phyloP scores from a whole-genome alignment of 2,329 filamentous ascomycete species.

The Apiospora rasikravindrae region DNA sequence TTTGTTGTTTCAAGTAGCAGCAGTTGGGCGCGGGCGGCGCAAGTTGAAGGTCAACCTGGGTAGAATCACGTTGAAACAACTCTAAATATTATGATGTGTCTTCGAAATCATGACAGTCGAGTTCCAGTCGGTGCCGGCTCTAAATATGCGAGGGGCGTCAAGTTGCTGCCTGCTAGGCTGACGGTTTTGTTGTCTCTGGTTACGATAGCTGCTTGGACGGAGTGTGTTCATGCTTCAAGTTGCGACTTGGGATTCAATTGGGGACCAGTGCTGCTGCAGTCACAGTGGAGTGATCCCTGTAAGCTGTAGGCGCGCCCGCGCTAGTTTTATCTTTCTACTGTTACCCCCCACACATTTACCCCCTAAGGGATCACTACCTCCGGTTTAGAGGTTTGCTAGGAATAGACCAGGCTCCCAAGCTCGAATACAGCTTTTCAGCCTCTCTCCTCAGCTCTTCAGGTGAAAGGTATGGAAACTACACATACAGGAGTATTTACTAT shows the following conservation, averaged over 20 bases:
- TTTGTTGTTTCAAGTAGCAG: background rate
- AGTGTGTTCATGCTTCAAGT: background rate
- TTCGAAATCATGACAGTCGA: background rate
- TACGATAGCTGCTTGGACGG: background rate
- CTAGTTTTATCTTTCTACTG: background rate
- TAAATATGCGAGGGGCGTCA: background rate
- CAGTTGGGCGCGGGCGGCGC: slow-evolving; percentile 7
- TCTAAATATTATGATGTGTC: background rate
- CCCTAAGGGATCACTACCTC: background rate
- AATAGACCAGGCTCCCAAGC: background rate
- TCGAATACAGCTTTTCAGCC: background rate
- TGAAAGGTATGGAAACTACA: too few relatives aligned
- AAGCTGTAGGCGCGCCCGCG: slow-evolving; percentile 9
- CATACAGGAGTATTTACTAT: background rate
- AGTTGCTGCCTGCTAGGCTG: slow-evolving; percentile 9
- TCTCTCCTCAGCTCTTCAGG: background rate
- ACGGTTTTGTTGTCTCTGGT: background rate
- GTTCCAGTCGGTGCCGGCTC: background rate
- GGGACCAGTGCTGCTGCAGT: slow-evolving; percentile 6
- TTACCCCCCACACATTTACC: background rate
- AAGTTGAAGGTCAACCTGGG: background rate
- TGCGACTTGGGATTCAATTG: background rate
- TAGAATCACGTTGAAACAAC: background rate
- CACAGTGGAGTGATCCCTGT: slow-evolving; percentile 6
- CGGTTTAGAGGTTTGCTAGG: background rate